Evolutionary conservation across 768 basidiomycete genomes (phyloP), one percentile per base, ranked within the genome.

Genomic region (Boletus rubescentipes): DNA sequence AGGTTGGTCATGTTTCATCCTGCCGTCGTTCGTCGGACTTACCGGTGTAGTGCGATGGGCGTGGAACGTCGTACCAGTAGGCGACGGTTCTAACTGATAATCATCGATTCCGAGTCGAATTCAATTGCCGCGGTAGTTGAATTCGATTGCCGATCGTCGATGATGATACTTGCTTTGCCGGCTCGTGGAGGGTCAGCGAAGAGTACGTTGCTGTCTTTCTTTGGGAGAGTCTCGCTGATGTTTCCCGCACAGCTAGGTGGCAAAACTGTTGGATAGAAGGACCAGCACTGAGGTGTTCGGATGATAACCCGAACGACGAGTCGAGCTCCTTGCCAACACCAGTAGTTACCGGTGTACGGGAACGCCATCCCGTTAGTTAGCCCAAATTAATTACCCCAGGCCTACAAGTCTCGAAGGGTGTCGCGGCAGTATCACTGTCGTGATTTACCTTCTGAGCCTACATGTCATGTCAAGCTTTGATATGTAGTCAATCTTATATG

Each of bases 301-400:
- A 41, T 15, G n/a, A 32, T 12, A 57, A 40, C 30, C 48, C 54
- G 55, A 16, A 34, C 48, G 52, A 12, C 49, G 15, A 55, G 55
- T 38, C 35, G 29, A 48, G 38, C 23, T 14, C 42, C 50, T 58
- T 47, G 9, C 45, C 53, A 46, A 23, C 61, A 50, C 43, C 20
- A 51, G 50, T 62, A 46, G 57, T 54, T 54, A 55, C 65, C 54
- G 58, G 62, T 54, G 58, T 50, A 39, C 59, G 62, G 68, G 69
- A 43, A 39, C 26, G 26, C 6, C 41, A 44, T 54, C 65, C 62
- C 69, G 61, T 63, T 58, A 60, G 54, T 65, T 61, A 53, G 53
- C 29, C 35, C 56, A 72, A 72, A 71, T 72, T 20, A 72, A 73
- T 62, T 73, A 73, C 54, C 72, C 69, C 67, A 72, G 72, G 67